Base-by-base conservation (phyloP, 345 rosid species). In the Salix caprea region DNA sequence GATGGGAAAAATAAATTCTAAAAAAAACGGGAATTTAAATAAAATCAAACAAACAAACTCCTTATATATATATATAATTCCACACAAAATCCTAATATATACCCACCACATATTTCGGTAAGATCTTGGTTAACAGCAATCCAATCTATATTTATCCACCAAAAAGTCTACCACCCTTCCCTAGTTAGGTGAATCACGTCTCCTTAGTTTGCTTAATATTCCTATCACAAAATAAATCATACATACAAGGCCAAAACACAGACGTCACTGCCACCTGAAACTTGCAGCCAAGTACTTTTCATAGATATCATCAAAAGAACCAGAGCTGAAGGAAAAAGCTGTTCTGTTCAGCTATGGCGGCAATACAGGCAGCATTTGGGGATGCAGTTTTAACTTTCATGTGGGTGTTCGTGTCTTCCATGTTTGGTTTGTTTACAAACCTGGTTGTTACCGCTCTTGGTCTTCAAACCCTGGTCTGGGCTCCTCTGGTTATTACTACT, bases 321-420 rank as follows among this genome's bases (percentile, higher is more conserved):
- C 46, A 18, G 69, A 66, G 36, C 24, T 18, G 70, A 39, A 21
- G 40, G 52, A 23, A 11, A n/a, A 42, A 69, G 28, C 16, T 21
- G 34, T 16, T 58, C 54, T 39, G 67, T n/a, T 24, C 65, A 32
- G 16, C 11, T 18, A 92, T 92, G 95, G 88, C 89, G 68, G 87
- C 90, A 30, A 68, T 94, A 26, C 90, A 88, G 82, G 80, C 88
- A 14, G 96, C 98, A 16, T 70, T 85, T 12, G 91, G 91, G 3
- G 99, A 95, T 78, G 82, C 82, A 75, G 72, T 89, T 70, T 40
- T 93, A 28, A 91, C 97, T 2, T 91, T 84, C 79, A 65, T 86
- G 81, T 95, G 98, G 99, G 90, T 93, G 28, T 89, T 90, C 68
- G 86, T 78, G 30, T 86, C 97, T 11, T 86, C 97, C 2, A 83